These are phyloP conservation scores for Magnolia officinalis DNA, from an alignment of 164 flowering plant genomes.

Conservation along the genomic window DNA sequence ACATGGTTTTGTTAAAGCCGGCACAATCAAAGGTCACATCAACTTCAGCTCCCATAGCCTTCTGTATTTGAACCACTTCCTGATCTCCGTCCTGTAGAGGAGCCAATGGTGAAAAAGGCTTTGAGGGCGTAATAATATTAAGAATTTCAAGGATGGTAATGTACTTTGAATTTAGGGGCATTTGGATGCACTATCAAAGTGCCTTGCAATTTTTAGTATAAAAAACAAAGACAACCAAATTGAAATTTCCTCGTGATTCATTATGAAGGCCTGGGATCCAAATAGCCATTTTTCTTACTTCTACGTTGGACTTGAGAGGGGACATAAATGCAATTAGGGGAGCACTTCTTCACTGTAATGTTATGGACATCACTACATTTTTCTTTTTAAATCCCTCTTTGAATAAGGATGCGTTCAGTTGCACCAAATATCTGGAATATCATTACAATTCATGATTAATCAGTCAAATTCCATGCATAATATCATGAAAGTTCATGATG, in stretches of 20 bases:
- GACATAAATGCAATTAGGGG: not conserved
- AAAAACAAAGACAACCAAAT: not conserved
- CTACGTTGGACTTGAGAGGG: not conserved
- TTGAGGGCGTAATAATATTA: not conserved
- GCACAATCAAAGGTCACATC: constrained; percentile 85
- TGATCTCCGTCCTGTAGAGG: constrained; percentile 47
- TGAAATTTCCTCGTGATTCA: not conserved
- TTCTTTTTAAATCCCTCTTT: not conserved
- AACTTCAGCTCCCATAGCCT: constrained; percentile 59
- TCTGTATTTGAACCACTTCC: constrained; percentile 54
- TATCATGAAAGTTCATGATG: too few relatives aligned
- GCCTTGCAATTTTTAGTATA: not conserved
- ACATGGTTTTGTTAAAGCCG: constrained; percentile 79
- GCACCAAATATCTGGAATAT: too few relatives aligned
- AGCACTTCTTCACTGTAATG: too few relatives aligned
- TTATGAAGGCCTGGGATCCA: too few relatives aligned
- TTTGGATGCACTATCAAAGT: not conserved
- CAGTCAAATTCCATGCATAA: not conserved
- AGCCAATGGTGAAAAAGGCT: not conserved
- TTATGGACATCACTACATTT: too few relatives aligned
- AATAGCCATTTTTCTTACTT: not conserved
- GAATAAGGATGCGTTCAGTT: too few relatives aligned
- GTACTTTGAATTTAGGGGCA: not conserved
- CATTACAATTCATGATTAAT: not conserved
- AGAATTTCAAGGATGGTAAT: not conserved